Evolutionary conservation across 202 grass and related monocot genomes (phyloP), one percentile per base, ranked within the genome.

Genomic region (Setaria italica): DNA sequence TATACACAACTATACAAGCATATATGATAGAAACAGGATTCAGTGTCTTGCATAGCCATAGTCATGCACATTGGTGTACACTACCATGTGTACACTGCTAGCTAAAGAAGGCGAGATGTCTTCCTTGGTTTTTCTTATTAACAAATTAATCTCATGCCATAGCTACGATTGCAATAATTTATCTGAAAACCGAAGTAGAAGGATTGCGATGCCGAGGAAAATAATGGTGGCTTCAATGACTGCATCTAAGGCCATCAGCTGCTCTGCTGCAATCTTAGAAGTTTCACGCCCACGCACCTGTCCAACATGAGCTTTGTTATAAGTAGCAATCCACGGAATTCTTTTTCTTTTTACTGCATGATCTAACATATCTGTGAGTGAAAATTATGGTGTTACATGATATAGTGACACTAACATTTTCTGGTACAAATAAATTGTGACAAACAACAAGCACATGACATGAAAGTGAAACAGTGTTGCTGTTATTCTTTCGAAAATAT

Each of bases 201-300:
- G 81, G 67, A 92, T 64, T 5, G 78, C 11, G 0, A 84, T 33
- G 49, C 92, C 92, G 15, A 94, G 87, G 32, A 79, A 90, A 71
- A 94, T 66, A 79, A 88, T 90, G 42, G 72, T 42, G 4, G 62
- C 69, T 83, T 94, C 92, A 62, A 92, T 86, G 68, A 79, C 49
- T 72, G 59, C 67, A 64, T 94, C 92, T 41, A 87, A 76, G 43
- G 46, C 15, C 82, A 87, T 82, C 42, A 85, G 67, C 16, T 19
- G 53, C 21, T 70, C 78, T 5, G 68, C 62, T 57, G 85, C 66
- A 37, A 85, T 63, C 29, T 34, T 2, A 25, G 74, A 45, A 67
- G 70, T 90, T 70, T 87, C 83, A 35, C 30, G 82, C 48, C 87
- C 59, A 19, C 76, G 35, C 72, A 87, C 76, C 81, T 90, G 77